Evolutionary conservation across 2,329 filamentous ascomycete species (phyloP), one percentile per base, ranked within the genome.

Genomic region (Phyllosticta ampelicida): DNA sequence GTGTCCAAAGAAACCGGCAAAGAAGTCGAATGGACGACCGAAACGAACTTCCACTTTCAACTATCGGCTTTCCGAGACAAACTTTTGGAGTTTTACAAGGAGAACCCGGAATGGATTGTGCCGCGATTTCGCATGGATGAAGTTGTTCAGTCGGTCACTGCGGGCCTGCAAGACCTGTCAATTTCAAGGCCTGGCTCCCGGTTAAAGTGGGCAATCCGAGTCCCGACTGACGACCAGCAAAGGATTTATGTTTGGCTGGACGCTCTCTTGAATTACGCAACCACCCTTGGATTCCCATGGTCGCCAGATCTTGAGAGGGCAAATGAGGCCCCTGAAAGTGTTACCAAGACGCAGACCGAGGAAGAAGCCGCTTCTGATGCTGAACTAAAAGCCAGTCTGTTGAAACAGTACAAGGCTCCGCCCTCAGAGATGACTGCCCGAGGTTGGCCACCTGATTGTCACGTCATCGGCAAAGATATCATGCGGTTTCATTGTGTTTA

Each of bases 181-280:
- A 83, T 96, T 54, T 97, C 92, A 2, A 81, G 95, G 26, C 94
- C 94, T 0, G 77, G 80, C 3, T 83, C 86, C 57, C 82, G 94
- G 53, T 73, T 97, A 48, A 81, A 77, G 21, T 99, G 94, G 94
- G 94, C 94, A 3, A 87, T 99, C 59, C 84, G 80, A 6, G 94
- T 96, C 23, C 94, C 94, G 0, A 86, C 85, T 56, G 94, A 99
- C 66, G 76, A 81, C 0, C 82, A 77, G 18, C 94, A 97, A 72
- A 97, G 91, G 2, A 92, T 99, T 60, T 99, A 99, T 67, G 95
- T 99, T 29, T 99, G 94, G 94, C 81, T 99, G 0, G 95, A 99
- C 73, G 94, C 94, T 1, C 81, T 99, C 28, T 80, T 97, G 66
- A 99, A 96, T 72, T 99, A 99, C 70, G 75, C 94, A 55, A 96